Percentiles rank a stretch among this genome's conserved stretches.
Conservation (phyloP, 1,284 basidiomycete species). For the Cryptococcus floricola region DNA sequence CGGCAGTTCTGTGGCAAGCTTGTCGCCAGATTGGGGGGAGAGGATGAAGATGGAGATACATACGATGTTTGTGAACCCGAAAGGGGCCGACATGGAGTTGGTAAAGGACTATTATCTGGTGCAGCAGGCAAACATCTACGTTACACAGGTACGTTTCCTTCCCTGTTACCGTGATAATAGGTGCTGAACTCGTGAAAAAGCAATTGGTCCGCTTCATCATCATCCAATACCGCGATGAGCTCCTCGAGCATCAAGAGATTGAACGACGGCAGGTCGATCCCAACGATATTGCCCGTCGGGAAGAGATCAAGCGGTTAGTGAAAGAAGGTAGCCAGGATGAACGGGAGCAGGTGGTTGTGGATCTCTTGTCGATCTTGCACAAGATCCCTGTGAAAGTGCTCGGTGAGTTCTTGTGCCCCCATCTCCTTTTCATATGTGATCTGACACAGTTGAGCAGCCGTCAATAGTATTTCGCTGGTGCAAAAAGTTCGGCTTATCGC, state of each 20-base stretch:
- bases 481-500: slow-evolving; percentile 86
- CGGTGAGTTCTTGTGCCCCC: slow-evolving; percentile 17
- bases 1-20: slow-evolving; percentile 16
- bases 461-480: slow-evolving; percentile 68
- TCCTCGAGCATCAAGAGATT: slow-evolving; percentile 11
- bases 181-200: neutral
- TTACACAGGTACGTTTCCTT: slow-evolving; percentile 27
- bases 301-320: neutral
- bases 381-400: slow-evolving; percentile 34
- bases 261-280: neutral
- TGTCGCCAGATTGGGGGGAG: slow-evolving; percentile 27
- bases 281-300: neutral
- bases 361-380: slow-evolving; percentile 31
- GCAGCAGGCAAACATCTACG: slow-evolving; percentile 45
- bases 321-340: slow-evolving; percentile 2
- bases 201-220: slow-evolving; percentile 40
- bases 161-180: neutral
- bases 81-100: slow-evolving; percentile 16
- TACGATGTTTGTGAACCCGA: slow-evolving; percentile 26
- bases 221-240: slow-evolving; percentile 35
- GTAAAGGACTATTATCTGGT: slow-evolving; percentile 38
- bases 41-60: slow-evolving; percentile 31
- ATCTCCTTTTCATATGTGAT: neutral
- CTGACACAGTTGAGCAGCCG: slow-evolving; percentile 51
- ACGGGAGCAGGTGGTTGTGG: slow-evolving; percentile 12